A percentile compares a stretch with the other conserved stretches of the same genome.
These are phyloP conservation scores for Zymoseptoria brevis DNA, from an alignment of 2,329 filamentous ascomycete genomes.

Conservation along the genomic window DNA sequence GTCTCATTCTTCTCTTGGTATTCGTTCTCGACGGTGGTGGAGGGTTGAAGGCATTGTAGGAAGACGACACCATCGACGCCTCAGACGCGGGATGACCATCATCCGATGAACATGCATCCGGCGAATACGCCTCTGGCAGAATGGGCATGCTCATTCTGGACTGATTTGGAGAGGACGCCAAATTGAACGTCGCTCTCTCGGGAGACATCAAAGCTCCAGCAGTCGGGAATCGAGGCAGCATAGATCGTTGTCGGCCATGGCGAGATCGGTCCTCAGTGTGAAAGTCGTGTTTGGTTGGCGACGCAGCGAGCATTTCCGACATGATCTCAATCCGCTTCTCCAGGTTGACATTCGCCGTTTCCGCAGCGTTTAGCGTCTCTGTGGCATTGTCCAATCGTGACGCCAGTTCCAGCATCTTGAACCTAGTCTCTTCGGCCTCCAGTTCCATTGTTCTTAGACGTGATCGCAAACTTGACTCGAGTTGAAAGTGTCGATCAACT, in stretches of 20 bases:
- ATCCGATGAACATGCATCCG: constrained; percentile 14
- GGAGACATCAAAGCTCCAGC: constrained; percentile 24
- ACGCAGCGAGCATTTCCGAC: constrained; percentile 31
- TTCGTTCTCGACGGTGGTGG: constrained; percentile 7
- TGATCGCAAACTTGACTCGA: constrained; percentile 24
- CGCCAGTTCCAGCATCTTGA: constrained; percentile 29
- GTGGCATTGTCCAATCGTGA: constrained; percentile 24
- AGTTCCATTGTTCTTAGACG: constrained; percentile 25
- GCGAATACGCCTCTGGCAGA: constrained; percentile 12
- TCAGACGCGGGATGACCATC: constrained; percentile 9
- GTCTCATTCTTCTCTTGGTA: constrained; percentile 27
- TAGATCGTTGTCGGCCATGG: constrained; percentile 27
- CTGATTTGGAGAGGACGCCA: constrained; percentile 9
- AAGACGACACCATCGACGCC: constrained; percentile 1
- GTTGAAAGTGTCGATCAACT: constrained; percentile 22
- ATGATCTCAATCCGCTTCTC: constrained; percentile 33
- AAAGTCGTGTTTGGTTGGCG: constrained; percentile 30
- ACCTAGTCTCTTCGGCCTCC: constrained; percentile 22
- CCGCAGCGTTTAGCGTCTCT: constrained; percentile 27
- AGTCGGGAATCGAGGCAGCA: constrained; percentile 28
- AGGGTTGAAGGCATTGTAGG: neutral
- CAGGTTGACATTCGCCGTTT: constrained; percentile 31
- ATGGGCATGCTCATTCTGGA: constrained; percentile 6
- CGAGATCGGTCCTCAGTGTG: constrained; percentile 21
- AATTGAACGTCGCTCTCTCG: constrained; percentile 15